These are phyloP conservation scores for Candida berthetii DNA, from an alignment of 805 yeast genomes.

Conservation along the genomic window DNA sequence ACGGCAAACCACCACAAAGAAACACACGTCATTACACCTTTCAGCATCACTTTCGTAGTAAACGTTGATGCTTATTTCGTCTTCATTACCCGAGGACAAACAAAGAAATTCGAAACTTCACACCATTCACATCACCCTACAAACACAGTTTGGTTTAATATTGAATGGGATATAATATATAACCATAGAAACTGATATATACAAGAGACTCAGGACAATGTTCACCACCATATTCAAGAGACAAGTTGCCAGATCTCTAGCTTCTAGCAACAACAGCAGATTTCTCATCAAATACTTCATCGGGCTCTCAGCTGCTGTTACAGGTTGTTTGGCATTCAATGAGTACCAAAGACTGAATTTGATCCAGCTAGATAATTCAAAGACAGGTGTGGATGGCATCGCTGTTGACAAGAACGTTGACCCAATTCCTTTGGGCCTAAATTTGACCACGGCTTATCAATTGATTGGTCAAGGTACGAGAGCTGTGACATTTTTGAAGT, in stretches of 20 bases:
- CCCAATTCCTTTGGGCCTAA: constrained; percentile 25
- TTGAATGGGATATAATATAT: too few relatives aligned
- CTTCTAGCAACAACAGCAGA: background rate
- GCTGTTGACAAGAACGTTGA: constrained; percentile 43
- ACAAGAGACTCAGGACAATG: background rate
- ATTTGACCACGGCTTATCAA: constrained; percentile 33
- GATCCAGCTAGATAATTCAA: background rate
- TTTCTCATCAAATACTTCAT: background rate
- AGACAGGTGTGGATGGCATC: constrained; percentile 25
- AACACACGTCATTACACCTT: too few relatives aligned
- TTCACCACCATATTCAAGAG: background rate
- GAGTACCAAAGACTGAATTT: background rate
- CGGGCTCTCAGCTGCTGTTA: background rate
- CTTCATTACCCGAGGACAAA: too few relatives aligned
- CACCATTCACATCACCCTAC: too few relatives aligned
- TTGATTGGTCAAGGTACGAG: constrained; percentile 79
- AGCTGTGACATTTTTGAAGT: constrained; percentile 71
- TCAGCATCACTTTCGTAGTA: too few relatives aligned
- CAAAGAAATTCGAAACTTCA: too few relatives aligned
- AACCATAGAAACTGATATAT: too few relatives aligned
- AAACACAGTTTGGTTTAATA: too few relatives aligned
- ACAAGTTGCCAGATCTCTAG: background rate
- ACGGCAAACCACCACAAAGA: too few relatives aligned
- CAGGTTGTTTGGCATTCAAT: background rate
- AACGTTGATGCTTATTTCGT: too few relatives aligned